Evolutionary conservation across 1,284 basidiomycete species (phyloP).

Genomic region (Cryptococcus depauperatus): DNA sequence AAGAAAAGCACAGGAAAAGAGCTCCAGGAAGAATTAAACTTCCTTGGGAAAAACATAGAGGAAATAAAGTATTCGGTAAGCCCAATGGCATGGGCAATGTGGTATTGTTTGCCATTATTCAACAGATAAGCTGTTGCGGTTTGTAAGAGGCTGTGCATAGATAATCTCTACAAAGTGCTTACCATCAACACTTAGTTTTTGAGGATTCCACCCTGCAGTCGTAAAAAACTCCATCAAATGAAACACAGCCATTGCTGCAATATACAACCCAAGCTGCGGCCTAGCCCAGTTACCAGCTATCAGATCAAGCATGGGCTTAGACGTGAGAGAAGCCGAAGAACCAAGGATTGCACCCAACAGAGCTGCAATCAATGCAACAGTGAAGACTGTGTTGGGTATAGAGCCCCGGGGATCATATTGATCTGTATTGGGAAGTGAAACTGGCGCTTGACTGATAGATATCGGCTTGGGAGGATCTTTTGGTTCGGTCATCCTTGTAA

Average conservation of each 20-base stretch:
- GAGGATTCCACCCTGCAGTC: slow-evolving; percentile 89
- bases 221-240: slow-evolving; percentile 93
- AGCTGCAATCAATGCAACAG: slow-evolving; percentile 64
- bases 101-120: slow-evolving; percentile 81
- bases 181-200: slow-evolving; percentile 90
- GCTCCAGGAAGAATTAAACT: slow-evolving; percentile 18
- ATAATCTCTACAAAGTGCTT: slow-evolving; percentile 41
- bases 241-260: slow-evolving; percentile 72
- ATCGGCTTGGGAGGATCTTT: too few relatives aligned
- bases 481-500: too few relatives aligned
- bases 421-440: slow-evolving; percentile 22
- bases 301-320: slow-evolving; percentile 48
- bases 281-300: slow-evolving; percentile 53
- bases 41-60: slow-evolving; percentile 53
- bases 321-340: slow-evolving; percentile 36
- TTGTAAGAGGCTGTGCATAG: background rate
- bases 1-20: slow-evolving; percentile 5
- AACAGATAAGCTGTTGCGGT: slow-evolving; percentile 70
- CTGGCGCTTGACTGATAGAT: too few relatives aligned
- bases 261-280: slow-evolving; percentile 71
- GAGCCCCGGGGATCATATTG: slow-evolving; percentile 49
- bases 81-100: slow-evolving; percentile 71
- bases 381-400: slow-evolving; percentile 76
- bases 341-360: slow-evolving; percentile 52
- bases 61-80: slow-evolving; percentile 71